Evolutionary conservation across 176 grass and related monocot genomes (phyloP), one percentile per base, ranked within the genome.

Genomic region (Raddia guianensis): DNA sequence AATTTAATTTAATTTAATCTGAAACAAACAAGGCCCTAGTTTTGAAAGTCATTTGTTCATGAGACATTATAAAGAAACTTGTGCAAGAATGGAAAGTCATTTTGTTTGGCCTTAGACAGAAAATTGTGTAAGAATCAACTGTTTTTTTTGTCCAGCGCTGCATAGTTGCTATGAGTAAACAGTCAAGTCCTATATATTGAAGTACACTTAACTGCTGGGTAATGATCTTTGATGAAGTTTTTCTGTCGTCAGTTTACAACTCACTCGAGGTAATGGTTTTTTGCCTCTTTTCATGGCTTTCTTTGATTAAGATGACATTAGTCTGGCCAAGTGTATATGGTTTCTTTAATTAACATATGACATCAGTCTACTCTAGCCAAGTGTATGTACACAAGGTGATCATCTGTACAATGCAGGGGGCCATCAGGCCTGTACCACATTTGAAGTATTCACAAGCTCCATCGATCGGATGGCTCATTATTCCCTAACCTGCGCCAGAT

Each of bases 11-110:
- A n/a, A n/a, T n/a, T n/a, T n/a, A n/a, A n/a, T n/a, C n/a, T n/a
- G n/a, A n/a, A n/a, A n/a, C n/a, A n/a, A n/a, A n/a, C n/a, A n/a
- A n/a, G n/a, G n/a, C n/a, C n/a, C n/a, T n/a, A 66, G 74, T 66
- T 83, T 73, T 83, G 73, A 2, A 52, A 83, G 67, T 78, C 66
- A 19, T 60, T 73, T 83, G 86, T 66, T 72, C 5, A 6, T 50
- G 42, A 44, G 43, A 73, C 74, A 47, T 48, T 75, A 75, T 46
- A 77, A 87, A 77, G 55, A 63, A 53, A 70, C 47, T 11, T 53
- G 0, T 87, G 66, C 56, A 77, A 87, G 79, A 77, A 82, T 66
- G 9, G 61, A 2, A 66, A 81, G 64, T 76, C 63, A 13, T 66
- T 64, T 55, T 76, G 72, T 53, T 63, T 3, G 4, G 4, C 75